These are phyloP conservation scores for Penicillium sp. DNA, from an alignment of 2,329 filamentous ascomycete species.

Conservation along the genomic window DNA sequence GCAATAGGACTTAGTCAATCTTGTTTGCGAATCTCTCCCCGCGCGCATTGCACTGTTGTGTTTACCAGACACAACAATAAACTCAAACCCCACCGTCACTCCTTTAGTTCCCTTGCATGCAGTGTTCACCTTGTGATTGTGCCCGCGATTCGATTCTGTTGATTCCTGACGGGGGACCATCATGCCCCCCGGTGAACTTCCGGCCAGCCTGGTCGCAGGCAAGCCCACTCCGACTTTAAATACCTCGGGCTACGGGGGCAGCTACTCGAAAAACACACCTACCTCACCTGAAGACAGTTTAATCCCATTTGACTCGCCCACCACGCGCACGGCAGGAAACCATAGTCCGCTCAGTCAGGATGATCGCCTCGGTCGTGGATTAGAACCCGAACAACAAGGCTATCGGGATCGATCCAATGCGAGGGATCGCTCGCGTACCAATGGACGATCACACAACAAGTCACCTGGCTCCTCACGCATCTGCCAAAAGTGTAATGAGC, in stretches of 20 bases:
- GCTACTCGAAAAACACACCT: conserved; percentile 40
- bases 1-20: background rate
- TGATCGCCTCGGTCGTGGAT: conserved; percentile 29
- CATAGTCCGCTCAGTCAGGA: conserved; percentile 33
- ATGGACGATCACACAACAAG: conserved; percentile 38
- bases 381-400: conserved; percentile 35
- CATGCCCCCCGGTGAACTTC: conserved; percentile 46
- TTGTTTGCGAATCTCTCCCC: background rate
- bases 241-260: conserved; percentile 36
- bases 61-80: background rate
- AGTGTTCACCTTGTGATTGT: conserved; percentile 8
- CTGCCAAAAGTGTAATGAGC: conserved; percentile 83
- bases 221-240: conserved; percentile 41
- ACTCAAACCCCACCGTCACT: background rate
- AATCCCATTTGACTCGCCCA: conserved; percentile 37
- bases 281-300: conserved; percentile 42
- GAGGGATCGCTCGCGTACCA: conserved; percentile 38
- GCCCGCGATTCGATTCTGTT: conserved; percentile 9
- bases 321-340: conserved; percentile 29
- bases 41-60: background rate
- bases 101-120: conserved; percentile 18
- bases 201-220: conserved; percentile 46
- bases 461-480: conserved; percentile 51
- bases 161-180: conserved; percentile 29
- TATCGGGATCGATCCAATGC: conserved; percentile 35